Conservation (phyloP, 257 asterid species). For the Euphrasia confusa region DNA sequence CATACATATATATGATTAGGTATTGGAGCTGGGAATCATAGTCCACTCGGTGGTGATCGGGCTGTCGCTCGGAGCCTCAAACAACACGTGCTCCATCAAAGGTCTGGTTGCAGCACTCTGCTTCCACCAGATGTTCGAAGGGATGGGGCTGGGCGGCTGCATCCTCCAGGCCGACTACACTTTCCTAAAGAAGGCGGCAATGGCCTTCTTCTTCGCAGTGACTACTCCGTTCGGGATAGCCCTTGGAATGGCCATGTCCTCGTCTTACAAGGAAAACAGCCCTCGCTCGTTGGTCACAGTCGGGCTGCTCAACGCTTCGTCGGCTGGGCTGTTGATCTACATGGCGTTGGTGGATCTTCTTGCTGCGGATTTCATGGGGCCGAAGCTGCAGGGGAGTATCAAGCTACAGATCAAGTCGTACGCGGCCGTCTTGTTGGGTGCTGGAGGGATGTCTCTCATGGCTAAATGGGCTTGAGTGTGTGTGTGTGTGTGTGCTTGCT, state of each 20-base stretch:
- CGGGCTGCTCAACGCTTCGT: constrained; percentile 49
- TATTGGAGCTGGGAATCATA: constrained; percentile 34
- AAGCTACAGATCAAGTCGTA: constrained; percentile 40
- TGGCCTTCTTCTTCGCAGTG: constrained; percentile 51
- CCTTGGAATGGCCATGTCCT: constrained; percentile 42
- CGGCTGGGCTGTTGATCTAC: constrained; percentile 48
- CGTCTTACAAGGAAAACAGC: constrained; percentile 42
- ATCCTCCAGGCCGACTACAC: constrained; percentile 53
- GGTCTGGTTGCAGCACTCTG: constrained; percentile 36
- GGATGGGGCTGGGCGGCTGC: constrained; percentile 44
- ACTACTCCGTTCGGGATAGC: constrained; percentile 68
- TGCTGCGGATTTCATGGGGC: constrained; percentile 56
- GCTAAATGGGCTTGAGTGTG: constrained; percentile 50
- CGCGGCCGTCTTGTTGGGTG: constrained; percentile 44
- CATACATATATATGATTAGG: constrained; percentile 16
- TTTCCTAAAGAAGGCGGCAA: constrained; percentile 35
- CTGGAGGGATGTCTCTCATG: constrained; percentile 67
- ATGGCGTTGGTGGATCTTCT: constrained; percentile 65
- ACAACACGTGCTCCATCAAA: constrained; percentile 35
- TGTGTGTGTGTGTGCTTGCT: neutral
- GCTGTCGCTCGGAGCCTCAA: constrained; percentile 34
- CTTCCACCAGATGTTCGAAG: constrained; percentile 46
- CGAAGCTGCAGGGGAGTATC: constrained; percentile 42
- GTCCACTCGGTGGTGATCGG: constrained; percentile 41
- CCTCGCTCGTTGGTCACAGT: constrained; percentile 46